Base-by-base conservation (phyloP, 768 basidiomycete species). In the Boletus rufocinnamomeus region DNA sequence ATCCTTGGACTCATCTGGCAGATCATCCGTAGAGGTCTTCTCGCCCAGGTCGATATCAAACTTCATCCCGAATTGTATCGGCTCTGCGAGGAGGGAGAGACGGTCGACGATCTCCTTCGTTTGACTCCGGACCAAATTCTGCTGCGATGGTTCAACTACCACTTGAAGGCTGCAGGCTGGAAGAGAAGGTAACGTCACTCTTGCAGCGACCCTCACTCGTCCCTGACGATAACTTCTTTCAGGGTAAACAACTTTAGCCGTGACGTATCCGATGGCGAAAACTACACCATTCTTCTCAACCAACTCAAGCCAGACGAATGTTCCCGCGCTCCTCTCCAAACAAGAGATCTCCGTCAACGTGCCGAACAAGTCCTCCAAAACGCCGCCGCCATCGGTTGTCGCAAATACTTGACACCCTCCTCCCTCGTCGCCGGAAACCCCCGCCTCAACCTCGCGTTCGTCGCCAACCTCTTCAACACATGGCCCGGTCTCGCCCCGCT, bases 1-100 rank as follows among this genome's bases (percentile, higher is more conserved):
- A 98, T 99, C 64, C 85, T 99, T 10, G 97, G 97, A 23, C 79
- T 99, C 63, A 98, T 98, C 71, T 98, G 97, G 97, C 97, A 99
- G 75, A 84, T 99, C 77, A 99, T 99, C 66, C 84, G 97, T 46
- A 81, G 92, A 57, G 97, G 97, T 65, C 78, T 99, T 63, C 85
- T 99, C 55, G 86, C 86, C 4, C 94, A 97, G 71, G 94, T 99
- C 57, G 95, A 98, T 72, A 97, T 99, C 82, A 98, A 98, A 80
- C 81, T 94, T 13, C 97, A 99, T 73, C 97, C 97, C 0, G 97
- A 99, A 76, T 74, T 98, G 57, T 99, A 98, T 72, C 83, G 97
- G 16, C 81, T 99, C 34, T 91, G 97, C 65, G 95, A 98, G 65
- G 97, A 98, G 56, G 97, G 86, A 27, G 97, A 99, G 82, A 98